Evolutionary conservation across 108 stramenopile genomes (phyloP).

Genomic region (Phaeodactylum tricornutum): DNA sequence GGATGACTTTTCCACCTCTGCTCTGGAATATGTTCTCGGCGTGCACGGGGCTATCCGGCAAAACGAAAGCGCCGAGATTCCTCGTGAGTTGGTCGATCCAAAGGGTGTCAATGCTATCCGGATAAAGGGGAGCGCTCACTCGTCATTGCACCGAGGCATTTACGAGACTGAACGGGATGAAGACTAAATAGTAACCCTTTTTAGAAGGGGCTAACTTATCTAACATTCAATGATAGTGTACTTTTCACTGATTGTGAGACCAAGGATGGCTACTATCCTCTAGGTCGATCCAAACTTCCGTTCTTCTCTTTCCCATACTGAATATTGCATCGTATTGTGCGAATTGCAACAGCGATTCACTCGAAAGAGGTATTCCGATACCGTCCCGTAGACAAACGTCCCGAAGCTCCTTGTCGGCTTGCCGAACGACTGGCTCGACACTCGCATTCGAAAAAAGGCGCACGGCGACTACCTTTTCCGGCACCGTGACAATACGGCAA

Average conservation of each 20-base stretch:
- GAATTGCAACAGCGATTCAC: conserved; percentile 23
- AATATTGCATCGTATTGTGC: conserved; percentile 88
- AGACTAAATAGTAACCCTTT: no score
- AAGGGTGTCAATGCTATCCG: no score
- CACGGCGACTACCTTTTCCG: conserved; percentile 61
- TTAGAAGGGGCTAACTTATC: no score
- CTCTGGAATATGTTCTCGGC: conserved; percentile 75
- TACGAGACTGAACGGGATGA: no score
- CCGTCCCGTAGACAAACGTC: conserved; percentile 54
- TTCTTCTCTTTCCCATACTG: conserved; percentile 70
- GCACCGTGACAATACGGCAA: conserved; percentile 25
- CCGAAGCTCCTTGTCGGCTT: conserved; percentile 46
- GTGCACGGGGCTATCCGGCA: conserved; percentile 28
- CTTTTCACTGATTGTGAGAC: no score
- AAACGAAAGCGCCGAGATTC: no score
- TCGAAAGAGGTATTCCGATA: conserved; percentile 11
- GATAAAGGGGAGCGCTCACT: no score
- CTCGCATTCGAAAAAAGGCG: conserved; percentile 64
- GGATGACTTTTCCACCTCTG: conserved; percentile 79
- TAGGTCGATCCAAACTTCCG: conserved; percentile 86
- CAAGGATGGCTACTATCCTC: conserved; percentile 47
- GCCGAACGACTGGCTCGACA: conserved; percentile 69
- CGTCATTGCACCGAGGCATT: no score
- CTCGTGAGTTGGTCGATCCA: no score
- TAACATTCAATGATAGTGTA: no score